Percentiles rank a stretch among this genome's conserved stretches.
phyloP scores from a whole-genome alignment of 345 rosid species.

The Eucalyptus marginata region DNA sequence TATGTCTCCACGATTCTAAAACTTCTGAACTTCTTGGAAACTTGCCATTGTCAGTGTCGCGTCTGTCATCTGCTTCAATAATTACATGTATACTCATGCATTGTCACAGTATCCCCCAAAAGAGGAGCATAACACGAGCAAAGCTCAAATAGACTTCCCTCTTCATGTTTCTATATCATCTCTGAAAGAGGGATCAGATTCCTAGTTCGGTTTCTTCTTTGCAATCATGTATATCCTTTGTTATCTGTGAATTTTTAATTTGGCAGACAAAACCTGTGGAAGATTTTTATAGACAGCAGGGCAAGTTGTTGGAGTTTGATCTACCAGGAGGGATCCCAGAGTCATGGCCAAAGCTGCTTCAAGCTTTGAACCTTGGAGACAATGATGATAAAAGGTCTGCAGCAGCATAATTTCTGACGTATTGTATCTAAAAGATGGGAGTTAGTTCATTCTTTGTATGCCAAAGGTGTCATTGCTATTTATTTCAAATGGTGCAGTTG shows the following conservation, averaged over 20 bases:
- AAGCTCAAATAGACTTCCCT: background rate
- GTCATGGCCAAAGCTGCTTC: slow-evolving; percentile 93
- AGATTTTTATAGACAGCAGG: slow-evolving; percentile 68
- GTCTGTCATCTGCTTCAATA: background rate
- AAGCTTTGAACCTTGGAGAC: slow-evolving; percentile 70
- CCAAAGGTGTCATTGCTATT: slow-evolving; percentile 13
- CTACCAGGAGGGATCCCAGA: slow-evolving; percentile 98
- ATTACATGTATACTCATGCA: background rate
- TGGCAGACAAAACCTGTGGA: slow-evolving; percentile 85
- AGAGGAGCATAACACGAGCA: background rate
- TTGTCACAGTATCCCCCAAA: background rate
- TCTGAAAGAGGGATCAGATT: background rate
- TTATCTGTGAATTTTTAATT: background rate
- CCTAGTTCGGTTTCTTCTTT: background rate
- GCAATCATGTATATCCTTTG: background rate
- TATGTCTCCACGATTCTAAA: background rate
- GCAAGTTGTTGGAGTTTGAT: slow-evolving; percentile 74
- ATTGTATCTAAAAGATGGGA: slow-evolving; percentile 4
- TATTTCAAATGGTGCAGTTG: background rate
- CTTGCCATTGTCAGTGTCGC: background rate
- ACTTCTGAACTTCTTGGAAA: background rate
- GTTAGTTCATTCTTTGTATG: slow-evolving; percentile 53
- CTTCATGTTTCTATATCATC: background rate
- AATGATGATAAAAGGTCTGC: slow-evolving; percentile 39
- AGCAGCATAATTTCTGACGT: slow-evolving; percentile 30